Base-by-base conservation (phyloP, 1,284 basidiomycete genomes). In the Ganoderma lucidum region DNA sequence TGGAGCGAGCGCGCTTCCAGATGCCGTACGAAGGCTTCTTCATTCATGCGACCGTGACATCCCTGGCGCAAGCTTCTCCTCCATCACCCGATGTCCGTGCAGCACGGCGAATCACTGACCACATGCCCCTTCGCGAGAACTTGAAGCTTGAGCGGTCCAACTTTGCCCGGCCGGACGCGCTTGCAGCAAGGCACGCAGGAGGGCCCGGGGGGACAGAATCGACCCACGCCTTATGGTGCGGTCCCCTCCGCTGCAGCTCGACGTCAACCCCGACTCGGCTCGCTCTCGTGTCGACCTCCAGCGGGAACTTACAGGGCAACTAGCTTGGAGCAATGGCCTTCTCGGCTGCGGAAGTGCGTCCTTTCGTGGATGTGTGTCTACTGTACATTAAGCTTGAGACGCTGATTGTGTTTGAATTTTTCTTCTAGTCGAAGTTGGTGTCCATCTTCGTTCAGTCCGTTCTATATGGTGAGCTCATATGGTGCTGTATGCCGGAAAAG, bases 381-480 rank as follows among this genome's bases (percentile, higher is more conserved):
- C 45, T 15, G n/a, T 42, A 41, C 45, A 1, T 17, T 19, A 23
- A 23, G 23, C 17, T 8, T 45, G 42, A 28, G 39, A 17, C 45
- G 53, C 39, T 56, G 32, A 41, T 14, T n/a, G 55, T 39, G 28
- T 56, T 35, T 53, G 3, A 35, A 35, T 56, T 39, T 39, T 59
- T 39, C n/a, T 59, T 4, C 37, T n/a, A 70, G 69, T 70, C 69
- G 12, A 70, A 73, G 30, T 53, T 73, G 3, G 71, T 73, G 17
- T 70, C 71, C 5, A 73, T 73, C 48, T 73, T 73, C 44, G 62
- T 68, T n/a, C 70, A 73, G 60, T 68, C 70, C 2, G 41, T 71
- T 14, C 65, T 73, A 15, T 73, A 73, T 58, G 71, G 71, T 73
- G n/a, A 64, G 30, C 55, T 37, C 30, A 62, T 55, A 62, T 23